These are phyloP conservation scores for Vitis riparia DNA, from an alignment of 164 flowering plant genomes.

Conservation along the genomic window DNA sequence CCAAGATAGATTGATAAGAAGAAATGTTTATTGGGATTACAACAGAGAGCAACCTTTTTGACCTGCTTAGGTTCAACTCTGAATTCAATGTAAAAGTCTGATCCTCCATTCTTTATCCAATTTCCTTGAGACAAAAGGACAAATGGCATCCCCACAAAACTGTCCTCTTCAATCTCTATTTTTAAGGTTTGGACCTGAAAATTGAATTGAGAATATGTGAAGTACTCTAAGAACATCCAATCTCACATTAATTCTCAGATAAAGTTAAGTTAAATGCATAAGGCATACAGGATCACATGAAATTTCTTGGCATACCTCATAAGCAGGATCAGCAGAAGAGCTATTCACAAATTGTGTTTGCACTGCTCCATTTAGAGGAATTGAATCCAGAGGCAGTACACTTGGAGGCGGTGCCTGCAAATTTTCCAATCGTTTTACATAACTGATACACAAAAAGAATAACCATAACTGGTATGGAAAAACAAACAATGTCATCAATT, in stretches of 20 bases:
- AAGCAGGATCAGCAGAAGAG: constrained; percentile 38
- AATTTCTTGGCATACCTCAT: constrained; percentile 38
- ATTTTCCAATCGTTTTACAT: neutral
- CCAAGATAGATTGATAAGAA: neutral
- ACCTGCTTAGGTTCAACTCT: constrained; percentile 34
- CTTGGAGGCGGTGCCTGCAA: constrained; percentile 73
- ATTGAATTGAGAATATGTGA: neutral
- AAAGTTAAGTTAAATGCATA: neutral
- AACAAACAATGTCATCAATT: neutral
- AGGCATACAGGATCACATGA: neutral
- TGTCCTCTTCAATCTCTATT: constrained; percentile 63
- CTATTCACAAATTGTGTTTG: constrained; percentile 58
- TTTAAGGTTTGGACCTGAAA: constrained; percentile 65
- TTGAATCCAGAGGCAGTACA: constrained; percentile 67
- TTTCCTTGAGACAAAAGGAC: constrained; percentile 70
- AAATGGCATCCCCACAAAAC: constrained; percentile 84
- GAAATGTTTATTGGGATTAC: neutral
- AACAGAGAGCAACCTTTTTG: constrained; percentile 48
- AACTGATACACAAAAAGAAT: constrained; percentile 1
- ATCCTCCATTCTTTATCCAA: constrained; percentile 81
- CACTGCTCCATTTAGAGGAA: constrained; percentile 45
- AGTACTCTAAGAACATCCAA: neutral
- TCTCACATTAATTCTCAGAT: neutral
- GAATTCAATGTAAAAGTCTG: constrained; percentile 82
- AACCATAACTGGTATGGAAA: constrained; percentile 5